Percentiles rank a stretch among this genome's conserved stretches.
phyloP scores from a whole-genome alignment of 139 green algal genomes.

The Auxenochlorella pyrenoidosa region DNA sequence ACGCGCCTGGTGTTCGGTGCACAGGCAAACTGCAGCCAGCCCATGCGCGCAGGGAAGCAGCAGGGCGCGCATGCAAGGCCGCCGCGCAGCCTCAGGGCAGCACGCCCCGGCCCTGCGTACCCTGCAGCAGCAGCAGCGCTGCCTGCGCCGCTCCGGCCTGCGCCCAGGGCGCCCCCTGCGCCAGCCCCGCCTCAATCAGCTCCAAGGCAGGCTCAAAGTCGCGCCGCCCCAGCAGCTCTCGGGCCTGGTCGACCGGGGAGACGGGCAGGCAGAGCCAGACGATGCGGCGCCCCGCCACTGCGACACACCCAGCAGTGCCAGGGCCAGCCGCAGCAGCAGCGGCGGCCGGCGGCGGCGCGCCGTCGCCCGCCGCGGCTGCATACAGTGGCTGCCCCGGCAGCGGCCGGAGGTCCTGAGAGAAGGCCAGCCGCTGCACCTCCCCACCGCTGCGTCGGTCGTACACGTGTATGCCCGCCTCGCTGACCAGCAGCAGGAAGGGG shows the following conservation, averaged over 20 bases:
- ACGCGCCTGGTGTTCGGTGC: no score
- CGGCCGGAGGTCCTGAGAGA: conserved; percentile 24
- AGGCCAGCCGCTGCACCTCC: conserved; percentile 52
- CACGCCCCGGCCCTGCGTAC: neutral
- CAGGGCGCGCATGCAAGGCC: no score
- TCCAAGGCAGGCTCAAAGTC: conserved; percentile 56
- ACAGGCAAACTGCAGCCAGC: no score
- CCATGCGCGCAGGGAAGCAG: no score
- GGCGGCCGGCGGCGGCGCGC: neutral
- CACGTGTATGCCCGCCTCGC: conserved; percentile 46
- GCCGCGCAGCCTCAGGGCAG: neutral
- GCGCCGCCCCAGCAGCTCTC: conserved; percentile 65
- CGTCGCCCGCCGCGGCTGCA: neutral
- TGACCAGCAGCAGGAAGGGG: conserved; percentile 48
- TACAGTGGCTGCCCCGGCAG: conserved; percentile 6
- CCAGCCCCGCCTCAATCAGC: conserved; percentile 40
- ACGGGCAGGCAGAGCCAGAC: conserved; percentile 69
- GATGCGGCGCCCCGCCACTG: conserved; percentile 46
- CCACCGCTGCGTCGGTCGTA: conserved; percentile 37
- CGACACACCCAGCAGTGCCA: conserved; percentile 19
- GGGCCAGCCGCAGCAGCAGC: neutral
- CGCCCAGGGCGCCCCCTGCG: conserved; percentile 52
- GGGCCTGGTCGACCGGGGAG: conserved; percentile 68
- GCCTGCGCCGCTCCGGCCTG: conserved; percentile 66
- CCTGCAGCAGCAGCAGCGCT: conserved; percentile 72